These are phyloP conservation scores for Leptodermis oblonga DNA, from an alignment of 257 asterid species.

Conservation along the genomic window DNA sequence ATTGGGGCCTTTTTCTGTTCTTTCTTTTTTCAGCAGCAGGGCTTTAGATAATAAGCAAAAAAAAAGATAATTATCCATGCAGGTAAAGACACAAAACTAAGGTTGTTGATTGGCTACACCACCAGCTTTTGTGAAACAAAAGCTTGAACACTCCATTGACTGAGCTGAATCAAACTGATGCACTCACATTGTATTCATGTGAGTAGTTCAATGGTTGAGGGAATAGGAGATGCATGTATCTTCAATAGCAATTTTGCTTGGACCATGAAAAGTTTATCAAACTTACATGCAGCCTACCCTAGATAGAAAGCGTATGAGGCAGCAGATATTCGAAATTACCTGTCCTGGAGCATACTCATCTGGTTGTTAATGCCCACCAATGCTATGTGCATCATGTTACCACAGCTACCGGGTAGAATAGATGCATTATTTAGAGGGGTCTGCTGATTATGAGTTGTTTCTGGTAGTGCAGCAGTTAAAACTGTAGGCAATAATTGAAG, in stretches of 20 bases:
- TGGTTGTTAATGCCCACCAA: slow-evolving; percentile 95
- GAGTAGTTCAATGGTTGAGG: not conserved
- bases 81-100: not conserved
- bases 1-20: not conserved
- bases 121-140: not conserved
- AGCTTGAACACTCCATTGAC: not conserved
- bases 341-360: slow-evolving; percentile 94
- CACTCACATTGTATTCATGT: not conserved
- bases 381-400: slow-evolving; percentile 95
- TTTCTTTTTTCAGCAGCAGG: too few species aligned
- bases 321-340: slow-evolving; percentile 38
- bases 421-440: slow-evolving; percentile 32
- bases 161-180: not conserved
- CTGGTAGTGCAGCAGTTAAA: slow-evolving; percentile 74
- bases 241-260: not conserved
- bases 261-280: not conserved
- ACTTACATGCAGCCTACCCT: not conserved
- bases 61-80: not conserved
- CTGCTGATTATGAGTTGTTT: slow-evolving; percentile 60
- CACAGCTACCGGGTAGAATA: slow-evolving; percentile 34
- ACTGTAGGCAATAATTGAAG: slow-evolving; percentile 84
- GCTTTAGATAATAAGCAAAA: not conserved
- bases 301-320: slow-evolving; percentile 5
- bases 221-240: not conserved
- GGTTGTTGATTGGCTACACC: not conserved